Evolutionary conservation across 1,284 basidiomycete genomes (phyloP), one percentile per base, ranked within the genome.

Genomic region (Polyporus tsugae): DNA sequence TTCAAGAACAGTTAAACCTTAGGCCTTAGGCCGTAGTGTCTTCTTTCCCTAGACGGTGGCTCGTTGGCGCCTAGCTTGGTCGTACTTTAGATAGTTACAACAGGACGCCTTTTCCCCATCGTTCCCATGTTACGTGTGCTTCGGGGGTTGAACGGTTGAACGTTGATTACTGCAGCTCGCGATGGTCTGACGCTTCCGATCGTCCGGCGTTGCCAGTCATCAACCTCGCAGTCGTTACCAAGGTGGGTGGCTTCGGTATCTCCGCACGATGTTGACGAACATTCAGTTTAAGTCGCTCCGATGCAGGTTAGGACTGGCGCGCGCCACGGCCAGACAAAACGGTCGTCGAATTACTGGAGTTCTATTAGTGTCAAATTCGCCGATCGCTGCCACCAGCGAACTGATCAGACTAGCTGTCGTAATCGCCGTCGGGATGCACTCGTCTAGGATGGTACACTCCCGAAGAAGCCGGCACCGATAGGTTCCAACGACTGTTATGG

Each of bases 1-100:
- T 33, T 19, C 55, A 35, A 60, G 33, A 39, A 60, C 63, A 38
- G 57, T 64, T 64, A 22, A 58, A 36, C 35, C 17, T 49, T 63
- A 46, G n/a, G n/a, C n/a, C 33, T 42, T 46, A 46, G n/a, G 44
- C 22, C n/a, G 62, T 63, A 62, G 49, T 49, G 25, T 25, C 33
- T 33, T n/a, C 39, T 46, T 49, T 41, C 10, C 29, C 38, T 64
- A 64, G 63, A 64, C 19, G 41, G 11, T 19, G 35, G 33, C 35
- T n/a, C 53, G 53, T 7, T 11, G 53, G 35, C 53, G 5, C 53
- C n/a, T n/a, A n/a, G n/a, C n/a, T n/a, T 36, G 15, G 35, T 36
- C 35, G 35, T 58, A 9, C 35, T 57, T n/a, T 36, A 7, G 35
- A 58, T 58, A 58, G 35, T 58, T n/a, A 58, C 55, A 11, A 58